Conservation (phyloP, 2,329 filamentous ascomycete species). For the Ophiostoma perfectum region DNA sequence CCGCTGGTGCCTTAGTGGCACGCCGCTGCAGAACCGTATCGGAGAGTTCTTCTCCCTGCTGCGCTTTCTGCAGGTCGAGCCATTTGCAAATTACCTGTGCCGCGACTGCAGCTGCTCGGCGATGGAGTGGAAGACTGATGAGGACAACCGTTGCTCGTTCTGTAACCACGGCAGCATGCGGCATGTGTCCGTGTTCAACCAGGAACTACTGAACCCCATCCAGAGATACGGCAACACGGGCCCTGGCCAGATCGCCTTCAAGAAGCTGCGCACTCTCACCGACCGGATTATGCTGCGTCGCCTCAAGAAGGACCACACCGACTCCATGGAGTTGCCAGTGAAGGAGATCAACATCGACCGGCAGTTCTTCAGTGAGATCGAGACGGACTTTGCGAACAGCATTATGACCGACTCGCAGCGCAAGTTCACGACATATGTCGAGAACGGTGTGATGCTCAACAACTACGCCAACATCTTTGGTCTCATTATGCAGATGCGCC, state of each 20-base stretch:
- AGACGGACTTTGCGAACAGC: slow-evolving; percentile 89
- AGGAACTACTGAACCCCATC: slow-evolving; percentile 85
- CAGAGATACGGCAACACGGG: slow-evolving; percentile 56
- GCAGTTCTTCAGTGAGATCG: slow-evolving; percentile 93
- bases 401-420: slow-evolving; percentile 91
- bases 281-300: slow-evolving; percentile 93
- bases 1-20: slow-evolving; percentile 94
- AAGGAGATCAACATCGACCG: slow-evolving; percentile 90
- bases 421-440: slow-evolving; percentile 92
- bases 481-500: slow-evolving; percentile 98
- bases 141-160: slow-evolving; percentile 48
- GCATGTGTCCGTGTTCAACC: slow-evolving; percentile 57
- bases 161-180: slow-evolving; percentile 45
- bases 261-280: slow-evolving; percentile 80
- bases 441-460: slow-evolving; percentile 87
- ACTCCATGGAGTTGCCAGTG: slow-evolving; percentile 91
- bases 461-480: slow-evolving; percentile 99
- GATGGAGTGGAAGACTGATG: slow-evolving; percentile 76
- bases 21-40: slow-evolving; percentile 92
- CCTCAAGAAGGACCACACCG: slow-evolving; percentile 86
- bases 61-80: slow-evolving; percentile 80
- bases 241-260: slow-evolving; percentile 64
- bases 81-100: slow-evolving; percentile 92
- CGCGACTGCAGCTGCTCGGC: slow-evolving; percentile 75
- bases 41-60: slow-evolving; percentile 95